Percentiles rank a stretch among this genome's conserved stretches.
phyloP scores from a whole-genome alignment of 2,329 filamentous ascomycete species.

The Trichoderma sp. region DNA sequence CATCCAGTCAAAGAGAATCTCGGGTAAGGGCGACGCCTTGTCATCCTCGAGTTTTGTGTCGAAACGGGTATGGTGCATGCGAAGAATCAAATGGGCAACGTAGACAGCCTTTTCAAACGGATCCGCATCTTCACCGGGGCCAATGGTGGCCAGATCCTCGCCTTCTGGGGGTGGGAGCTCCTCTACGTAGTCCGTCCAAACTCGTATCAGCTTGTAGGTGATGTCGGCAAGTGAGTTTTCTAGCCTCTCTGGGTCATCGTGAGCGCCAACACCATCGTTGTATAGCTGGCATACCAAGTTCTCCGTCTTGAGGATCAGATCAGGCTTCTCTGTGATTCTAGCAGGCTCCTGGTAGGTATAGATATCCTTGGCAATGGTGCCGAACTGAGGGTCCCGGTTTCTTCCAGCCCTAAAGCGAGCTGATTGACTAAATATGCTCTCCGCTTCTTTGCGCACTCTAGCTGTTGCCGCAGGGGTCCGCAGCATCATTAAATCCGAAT shows the following conservation, averaged over 20 bases:
- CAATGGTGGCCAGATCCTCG: constrained; percentile 60
- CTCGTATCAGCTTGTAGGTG: constrained; percentile 48
- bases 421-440: constrained; percentile 54
- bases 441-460: constrained; percentile 53
- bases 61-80: constrained; percentile 67
- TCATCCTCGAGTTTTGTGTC: constrained; percentile 37
- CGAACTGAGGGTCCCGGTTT: constrained; percentile 62
- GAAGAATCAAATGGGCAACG: constrained; percentile 73
- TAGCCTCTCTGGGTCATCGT: constrained; percentile 55
- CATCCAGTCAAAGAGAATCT: constrained; percentile 80
- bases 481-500: constrained; percentile 54
- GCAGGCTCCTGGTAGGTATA: constrained; percentile 56
- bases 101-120: constrained; percentile 74
- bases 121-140: constrained; percentile 59
- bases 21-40: constrained; percentile 61
- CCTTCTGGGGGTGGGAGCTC: constrained; percentile 47
- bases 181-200: constrained; percentile 56
- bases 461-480: constrained; percentile 54
- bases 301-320: constrained; percentile 74
- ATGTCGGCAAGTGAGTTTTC: constrained; percentile 55
- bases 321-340: constrained; percentile 63
- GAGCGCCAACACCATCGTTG: constrained; percentile 55
- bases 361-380: constrained; percentile 68
- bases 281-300: constrained; percentile 64
- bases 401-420: constrained; percentile 42